These are phyloP conservation scores for Globisporangium okanoganense DNA, from an alignment of 352 stramenopile genomes.

Conservation along the genomic window DNA sequence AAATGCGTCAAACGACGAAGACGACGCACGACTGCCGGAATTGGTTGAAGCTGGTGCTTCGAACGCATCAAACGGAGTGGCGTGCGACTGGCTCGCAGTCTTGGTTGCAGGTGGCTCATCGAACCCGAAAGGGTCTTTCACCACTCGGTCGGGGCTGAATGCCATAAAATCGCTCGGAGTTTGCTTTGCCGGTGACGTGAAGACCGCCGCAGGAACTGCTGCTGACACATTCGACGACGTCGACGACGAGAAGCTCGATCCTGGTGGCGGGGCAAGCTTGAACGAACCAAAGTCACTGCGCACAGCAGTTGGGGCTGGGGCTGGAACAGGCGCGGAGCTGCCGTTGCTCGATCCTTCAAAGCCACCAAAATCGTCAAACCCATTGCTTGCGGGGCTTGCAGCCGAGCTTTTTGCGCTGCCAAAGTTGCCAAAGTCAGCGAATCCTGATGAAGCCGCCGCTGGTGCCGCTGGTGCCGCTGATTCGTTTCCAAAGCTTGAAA, in stretches of 20 bases:
- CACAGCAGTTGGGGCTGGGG: slow-evolving; percentile 23
- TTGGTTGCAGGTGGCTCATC: slow-evolving; percentile 26
- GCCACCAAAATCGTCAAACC: slow-evolving; percentile 53
- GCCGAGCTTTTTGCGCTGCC: slow-evolving; percentile 13
- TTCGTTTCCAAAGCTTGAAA: slow-evolving; percentile 60
- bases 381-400: slow-evolving; percentile 19
- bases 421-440: slow-evolving; percentile 59
- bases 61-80: slow-evolving; percentile 11
- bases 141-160: slow-evolving; percentile 40
- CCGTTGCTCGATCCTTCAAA: slow-evolving; percentile 30
- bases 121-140: slow-evolving; percentile 55
- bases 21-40: slow-evolving; percentile 1
- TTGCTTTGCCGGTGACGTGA: slow-evolving; percentile 16
- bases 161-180: slow-evolving; percentile 62
- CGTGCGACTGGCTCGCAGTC: slow-evolving; percentile 8
- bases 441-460: slow-evolving; percentile 31
- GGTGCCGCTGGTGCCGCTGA: slow-evolving; percentile 28
- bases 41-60: background rate
- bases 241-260: slow-evolving; percentile 38
- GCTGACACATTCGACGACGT: slow-evolving; percentile 17
- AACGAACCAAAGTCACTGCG: slow-evolving; percentile 56
- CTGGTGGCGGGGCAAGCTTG: slow-evolving; percentile 62
- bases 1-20: slow-evolving; percentile 27
- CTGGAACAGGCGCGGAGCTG: slow-evolving; percentile 17
- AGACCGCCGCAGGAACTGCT: slow-evolving; percentile 5